Conservation (phyloP, 495 filamentous ascomycete species). For the Aspergillus hancockii region DNA sequence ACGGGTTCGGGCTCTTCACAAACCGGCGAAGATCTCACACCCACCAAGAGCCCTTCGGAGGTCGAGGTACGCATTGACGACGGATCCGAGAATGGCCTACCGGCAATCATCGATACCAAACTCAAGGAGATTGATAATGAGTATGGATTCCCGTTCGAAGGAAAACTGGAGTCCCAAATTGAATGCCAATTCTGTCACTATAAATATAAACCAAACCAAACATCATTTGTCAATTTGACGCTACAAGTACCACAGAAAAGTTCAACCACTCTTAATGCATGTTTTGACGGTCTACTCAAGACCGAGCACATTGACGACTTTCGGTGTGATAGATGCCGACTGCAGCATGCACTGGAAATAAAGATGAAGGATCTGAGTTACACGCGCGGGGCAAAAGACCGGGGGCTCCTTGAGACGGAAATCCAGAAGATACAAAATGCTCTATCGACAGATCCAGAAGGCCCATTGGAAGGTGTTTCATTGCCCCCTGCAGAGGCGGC, state of each 20-base stretch:
- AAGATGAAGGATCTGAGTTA: slow-evolving; percentile 51
- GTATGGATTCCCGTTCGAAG: slow-evolving; percentile 83
- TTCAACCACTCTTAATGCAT: slow-evolving; percentile 65
- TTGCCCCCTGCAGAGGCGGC: slow-evolving; percentile 73
- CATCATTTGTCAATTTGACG: slow-evolving; percentile 88
- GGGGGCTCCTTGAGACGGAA: slow-evolving; percentile 53
- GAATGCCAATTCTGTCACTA: slow-evolving; percentile 89
- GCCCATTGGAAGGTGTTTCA: slow-evolving; percentile 64
- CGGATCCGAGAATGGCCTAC: slow-evolving; percentile 38
- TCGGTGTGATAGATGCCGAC: slow-evolving; percentile 86
- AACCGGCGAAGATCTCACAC: slow-evolving; percentile 16
- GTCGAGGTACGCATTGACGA: slow-evolving; percentile 47
- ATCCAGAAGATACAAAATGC: slow-evolving; percentile 60
- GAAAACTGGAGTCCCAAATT: slow-evolving; percentile 84
- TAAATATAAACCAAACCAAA: slow-evolving; percentile 78
- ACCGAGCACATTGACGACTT: slow-evolving; percentile 96
- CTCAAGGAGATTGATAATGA: slow-evolving; percentile 54
- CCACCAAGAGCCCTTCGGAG: slow-evolving; percentile 28
- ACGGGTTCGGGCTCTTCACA: slow-evolving; percentile 19
- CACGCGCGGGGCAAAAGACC: slow-evolving; percentile 45
- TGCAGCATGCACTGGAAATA: slow-evolving; percentile 70
- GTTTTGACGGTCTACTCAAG: slow-evolving; percentile 93
- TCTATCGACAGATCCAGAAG: slow-evolving; percentile 76
- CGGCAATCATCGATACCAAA: slow-evolving; percentile 46
- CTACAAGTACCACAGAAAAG: slow-evolving; percentile 83